A percentile compares a stretch with the other conserved stretches of the same genome.
These are phyloP conservation scores for Albifimbria verrucaria DNA, from an alignment of 2,329 filamentous ascomycete species.

Conservation along the genomic window DNA sequence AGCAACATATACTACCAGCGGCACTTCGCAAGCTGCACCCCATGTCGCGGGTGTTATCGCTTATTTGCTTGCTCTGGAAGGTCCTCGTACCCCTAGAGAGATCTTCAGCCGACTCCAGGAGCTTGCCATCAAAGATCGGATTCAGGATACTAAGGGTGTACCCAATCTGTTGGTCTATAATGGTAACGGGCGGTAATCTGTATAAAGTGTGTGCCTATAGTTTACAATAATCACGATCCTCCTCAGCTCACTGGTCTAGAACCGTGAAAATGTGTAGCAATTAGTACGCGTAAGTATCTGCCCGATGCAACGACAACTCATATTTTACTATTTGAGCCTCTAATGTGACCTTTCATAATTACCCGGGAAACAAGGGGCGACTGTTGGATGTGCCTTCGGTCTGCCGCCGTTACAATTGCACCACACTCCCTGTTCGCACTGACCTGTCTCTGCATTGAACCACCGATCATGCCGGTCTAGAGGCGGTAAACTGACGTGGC, in stretches of 20 bases:
- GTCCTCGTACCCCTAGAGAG: slow-evolving; percentile 5
- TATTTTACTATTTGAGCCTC: no score
- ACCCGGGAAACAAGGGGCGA: no score
- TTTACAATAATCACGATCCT: not conserved
- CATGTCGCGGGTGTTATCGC: slow-evolving; percentile 17
- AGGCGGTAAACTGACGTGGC: not conserved
- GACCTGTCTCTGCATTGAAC: not conserved
- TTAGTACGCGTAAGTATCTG: no score
- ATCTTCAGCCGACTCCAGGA: slow-evolving; percentile 6
- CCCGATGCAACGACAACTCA: no score
- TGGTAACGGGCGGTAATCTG: slow-evolving; percentile 5
- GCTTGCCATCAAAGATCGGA: slow-evolving; percentile 10
- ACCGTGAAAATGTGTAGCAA: not conserved
- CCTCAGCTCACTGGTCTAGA: not conserved
- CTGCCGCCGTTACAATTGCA: not conserved
- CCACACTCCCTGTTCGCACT: not conserved
- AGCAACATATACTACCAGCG: not conserved
- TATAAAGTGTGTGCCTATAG: not conserved
- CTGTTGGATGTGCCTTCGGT: no score
- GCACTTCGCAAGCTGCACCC: slow-evolving; percentile 15
- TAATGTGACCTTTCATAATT: no score
- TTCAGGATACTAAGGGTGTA: slow-evolving; percentile 6
- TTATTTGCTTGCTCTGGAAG: slow-evolving; percentile 16
- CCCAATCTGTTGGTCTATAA: slow-evolving; percentile 15
- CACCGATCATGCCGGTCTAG: not conserved